Evolutionary conservation across 228 moss, liverwort and hornwort species (phyloP).

Genomic region (Sphagnum fallax): DNA sequence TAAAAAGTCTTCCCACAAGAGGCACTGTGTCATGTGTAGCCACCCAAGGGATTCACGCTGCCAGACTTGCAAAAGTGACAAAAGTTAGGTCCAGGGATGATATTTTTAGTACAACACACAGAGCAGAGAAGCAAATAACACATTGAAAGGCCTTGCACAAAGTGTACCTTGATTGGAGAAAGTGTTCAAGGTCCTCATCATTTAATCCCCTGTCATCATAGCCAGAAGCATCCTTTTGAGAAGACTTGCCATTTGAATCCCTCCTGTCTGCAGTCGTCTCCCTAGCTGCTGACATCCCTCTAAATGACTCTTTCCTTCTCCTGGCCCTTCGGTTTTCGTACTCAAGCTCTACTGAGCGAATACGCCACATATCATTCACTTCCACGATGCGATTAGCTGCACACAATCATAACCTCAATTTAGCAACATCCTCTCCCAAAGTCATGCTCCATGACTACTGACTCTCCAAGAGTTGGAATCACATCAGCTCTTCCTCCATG

Average conservation of each 20-base stretch:
- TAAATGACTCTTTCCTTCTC: constrained; percentile 23
- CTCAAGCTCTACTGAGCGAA: constrained; percentile 69
- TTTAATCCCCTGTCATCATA: constrained; percentile 44
- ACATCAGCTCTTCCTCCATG: background rate
- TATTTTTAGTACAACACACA: too few relatives aligned
- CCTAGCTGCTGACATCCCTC: constrained; percentile 18
- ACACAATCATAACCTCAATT: background rate
- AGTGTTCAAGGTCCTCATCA: constrained; percentile 85
- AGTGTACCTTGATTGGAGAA: constrained; percentile 72
- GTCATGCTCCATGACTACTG: background rate
- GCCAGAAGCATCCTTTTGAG: constrained; percentile 18
- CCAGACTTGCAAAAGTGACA: too few relatives aligned
- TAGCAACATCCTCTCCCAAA: background rate
- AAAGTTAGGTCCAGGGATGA: too few relatives aligned
- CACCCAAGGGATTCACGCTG: too few relatives aligned
- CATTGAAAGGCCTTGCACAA: too few relatives aligned
- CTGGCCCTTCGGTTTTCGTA: constrained; percentile 35
- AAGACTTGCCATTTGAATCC: constrained; percentile 10
- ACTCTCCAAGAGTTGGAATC: background rate
- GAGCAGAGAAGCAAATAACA: too few relatives aligned
- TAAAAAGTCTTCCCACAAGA: too few relatives aligned
- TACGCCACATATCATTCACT: constrained; percentile 98
- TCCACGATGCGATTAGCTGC: constrained; percentile 92
- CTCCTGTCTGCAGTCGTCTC: constrained; percentile 22
- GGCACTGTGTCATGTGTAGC: too few relatives aligned